phyloP scores from a whole-genome alignment of 108 stramenopile genomes.

The Aurantiochytrium sp. region DNA sequence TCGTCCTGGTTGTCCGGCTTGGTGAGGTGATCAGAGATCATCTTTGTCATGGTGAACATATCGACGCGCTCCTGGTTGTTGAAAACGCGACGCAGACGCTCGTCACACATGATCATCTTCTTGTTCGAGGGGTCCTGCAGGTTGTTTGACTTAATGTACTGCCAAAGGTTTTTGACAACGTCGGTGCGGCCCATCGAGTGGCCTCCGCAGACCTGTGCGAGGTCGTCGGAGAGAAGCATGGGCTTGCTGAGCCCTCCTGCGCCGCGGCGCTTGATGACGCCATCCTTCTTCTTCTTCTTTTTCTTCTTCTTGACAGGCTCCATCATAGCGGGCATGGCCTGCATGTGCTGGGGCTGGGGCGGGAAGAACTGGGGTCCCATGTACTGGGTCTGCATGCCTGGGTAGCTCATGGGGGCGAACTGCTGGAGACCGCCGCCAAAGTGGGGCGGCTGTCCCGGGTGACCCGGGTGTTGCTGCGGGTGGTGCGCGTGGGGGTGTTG shows the following conservation, averaged over 20 bases:
- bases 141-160: constrained; percentile 22
- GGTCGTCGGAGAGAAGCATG: neutral
- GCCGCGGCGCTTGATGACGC: neutral
- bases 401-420: neutral
- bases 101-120: constrained; percentile 24
- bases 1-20: neutral
- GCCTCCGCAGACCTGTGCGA: neutral
- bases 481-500: neutral
- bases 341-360: neutral
- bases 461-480: neutral
- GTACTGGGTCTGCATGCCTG: neutral
- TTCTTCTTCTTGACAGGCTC: constrained; percentile 7
- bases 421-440: neutral
- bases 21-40: neutral
- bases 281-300: constrained; percentile 19
- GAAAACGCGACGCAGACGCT: neutral
- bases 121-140: constrained; percentile 29
- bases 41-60: constrained; percentile 21
- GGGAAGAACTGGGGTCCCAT: neutral
- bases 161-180: constrained; percentile 24
- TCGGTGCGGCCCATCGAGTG: constrained; percentile 13
- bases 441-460: neutral
- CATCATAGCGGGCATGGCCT: neutral
- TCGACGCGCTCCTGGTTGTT: neutral
- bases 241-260: constrained; percentile 9